Base-by-base conservation (phyloP, 176 grass and related monocot genomes). In the Eragrostis nindensis region DNA sequence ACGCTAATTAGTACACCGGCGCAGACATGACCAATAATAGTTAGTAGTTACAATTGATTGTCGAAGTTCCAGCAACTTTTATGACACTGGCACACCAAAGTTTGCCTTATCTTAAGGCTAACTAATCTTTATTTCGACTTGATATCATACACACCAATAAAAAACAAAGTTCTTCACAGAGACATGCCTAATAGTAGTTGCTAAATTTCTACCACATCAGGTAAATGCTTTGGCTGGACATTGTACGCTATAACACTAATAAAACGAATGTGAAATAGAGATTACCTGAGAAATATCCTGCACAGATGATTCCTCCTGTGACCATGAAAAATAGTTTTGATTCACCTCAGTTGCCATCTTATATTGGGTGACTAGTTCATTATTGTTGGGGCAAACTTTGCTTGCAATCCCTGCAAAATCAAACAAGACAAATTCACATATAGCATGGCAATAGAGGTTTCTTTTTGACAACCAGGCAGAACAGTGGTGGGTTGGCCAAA, bases 311-410 rank as follows among this genome's bases (percentile, higher is more conserved):
- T 98, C 92, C 73, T 91, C 92, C 59, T 92, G 92, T 56, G 88
- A 74, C 95, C 95, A 98, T 70, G 80, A 74, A 89, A 94, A 90
- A 82, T 85, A 98, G 62, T 87, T 87, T 75, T 94, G 86, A 94
- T 94, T 91, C 63, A 93, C 86, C 67, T 98, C 92, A 50, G 95
- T 92, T 46, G 87, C 82, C 95, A 94, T 98, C 56, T 85, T 83
- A 70, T 89, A 42, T 57, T 74, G 41, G 14, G 16, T 41, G 62
- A 14, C 41, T 86, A 82, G 61, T 82, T 82, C 83, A 85, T 81
- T 81, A 57, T 40, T 15, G 32, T 44, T 69, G 42, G 5, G 54
- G 53, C 54, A 84, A 44, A 62, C 17, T 68, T 65, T 32, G 66
- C 27, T 52, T 30, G 55, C 26, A 73, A 50, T 61, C 22, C 78